Evolutionary conservation across 2,329 filamentous ascomycete species (phyloP), one percentile per base, ranked within the genome.

Genomic region (Zymoseptoria pseudotritici): DNA sequence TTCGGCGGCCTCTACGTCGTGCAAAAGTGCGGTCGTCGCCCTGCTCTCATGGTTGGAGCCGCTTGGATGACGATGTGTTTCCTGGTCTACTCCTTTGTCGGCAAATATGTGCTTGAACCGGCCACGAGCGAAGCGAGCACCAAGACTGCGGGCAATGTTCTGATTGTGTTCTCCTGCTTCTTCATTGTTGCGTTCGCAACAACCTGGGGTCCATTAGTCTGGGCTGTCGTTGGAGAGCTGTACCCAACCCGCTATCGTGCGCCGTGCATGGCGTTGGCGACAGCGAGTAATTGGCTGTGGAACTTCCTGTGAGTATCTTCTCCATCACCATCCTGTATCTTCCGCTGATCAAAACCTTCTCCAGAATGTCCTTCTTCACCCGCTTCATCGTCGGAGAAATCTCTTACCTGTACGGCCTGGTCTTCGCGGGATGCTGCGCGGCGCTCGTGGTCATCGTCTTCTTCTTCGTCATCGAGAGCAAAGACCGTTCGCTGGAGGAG

Each of bases 11-110:
- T 81, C 13, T 79, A 72, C 60, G 73, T 80, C 55, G 77, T 80
- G 11, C 78, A 80, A 69, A 77, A 76, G 64, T 79, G 74, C 69
- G 79, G 79, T 52, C 77, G 79, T 55, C 77, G 79, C 2, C 75
- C 75, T 2, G 72, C 79, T 1, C 73, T 81, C 13, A 73, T 81
- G 53, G 75, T 75, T 50, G 79, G 79, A 26, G 78, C 78, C 2
- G 65, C 64, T 3, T 73, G 72, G 70, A 70, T 71, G 60, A 70
- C 72, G 62, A 69, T 72, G 64, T 73, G 90, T 73, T 91, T 91
- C 74, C 74, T 88, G 68, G 79, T 89, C 61, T 81, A 86, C 61
- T 65, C 72, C 5, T 70, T 69, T 20, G 69, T 73, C 19, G 69
- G 70, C 50, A 61, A 68, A 54, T 71, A 67, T 53, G 57, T 63